phyloP scores from a whole-genome alignment of 768 basidiomycete genomes.

The Kondoa malvinella region DNA sequence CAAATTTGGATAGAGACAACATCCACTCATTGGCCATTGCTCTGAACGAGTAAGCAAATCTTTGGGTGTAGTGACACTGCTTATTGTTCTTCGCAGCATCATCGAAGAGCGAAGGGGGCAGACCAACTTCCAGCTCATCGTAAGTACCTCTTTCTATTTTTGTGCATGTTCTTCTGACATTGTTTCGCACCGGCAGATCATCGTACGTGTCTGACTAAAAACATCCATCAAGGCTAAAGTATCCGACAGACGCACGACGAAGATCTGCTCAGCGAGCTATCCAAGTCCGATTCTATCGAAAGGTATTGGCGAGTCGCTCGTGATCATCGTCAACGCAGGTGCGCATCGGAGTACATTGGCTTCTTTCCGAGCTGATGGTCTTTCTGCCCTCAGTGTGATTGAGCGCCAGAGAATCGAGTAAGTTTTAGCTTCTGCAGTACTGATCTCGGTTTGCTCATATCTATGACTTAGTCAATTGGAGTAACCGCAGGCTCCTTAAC shows the following conservation, averaged over 20 bases:
- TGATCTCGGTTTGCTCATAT: neutral
- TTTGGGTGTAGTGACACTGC: conserved; percentile 30
- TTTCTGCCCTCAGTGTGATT: conserved; percentile 8
- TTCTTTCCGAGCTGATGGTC: neutral
- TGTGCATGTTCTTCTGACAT: neutral
- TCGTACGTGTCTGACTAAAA: conserved; percentile 11
- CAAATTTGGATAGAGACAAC: conserved; percentile 88
- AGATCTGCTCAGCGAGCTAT: conserved; percentile 75
- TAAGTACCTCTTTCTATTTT: conserved; percentile 43
- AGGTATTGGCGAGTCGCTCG: conserved; percentile 61
- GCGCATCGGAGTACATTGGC: neutral
- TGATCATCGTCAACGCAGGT: conserved; percentile 16
- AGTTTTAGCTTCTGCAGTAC: neutral
- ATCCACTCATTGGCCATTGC: conserved; percentile 84
- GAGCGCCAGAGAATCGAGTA: conserved; percentile 17
- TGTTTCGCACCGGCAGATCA: conserved; percentile 20
- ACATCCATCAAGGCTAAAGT: no score
- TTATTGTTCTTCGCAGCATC: conserved; percentile 42
- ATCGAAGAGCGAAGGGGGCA: conserved; percentile 80
- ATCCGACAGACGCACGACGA: conserved; percentile 77
- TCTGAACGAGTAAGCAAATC: conserved; percentile 53
- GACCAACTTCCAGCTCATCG: conserved; percentile 79
- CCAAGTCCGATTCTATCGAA: conserved; percentile 81
- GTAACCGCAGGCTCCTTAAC: no score
- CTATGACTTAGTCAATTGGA: no score